Evolutionary conservation across 805 yeast species (phyloP).

Genomic region (Zygoascus ofunaensis): DNA sequence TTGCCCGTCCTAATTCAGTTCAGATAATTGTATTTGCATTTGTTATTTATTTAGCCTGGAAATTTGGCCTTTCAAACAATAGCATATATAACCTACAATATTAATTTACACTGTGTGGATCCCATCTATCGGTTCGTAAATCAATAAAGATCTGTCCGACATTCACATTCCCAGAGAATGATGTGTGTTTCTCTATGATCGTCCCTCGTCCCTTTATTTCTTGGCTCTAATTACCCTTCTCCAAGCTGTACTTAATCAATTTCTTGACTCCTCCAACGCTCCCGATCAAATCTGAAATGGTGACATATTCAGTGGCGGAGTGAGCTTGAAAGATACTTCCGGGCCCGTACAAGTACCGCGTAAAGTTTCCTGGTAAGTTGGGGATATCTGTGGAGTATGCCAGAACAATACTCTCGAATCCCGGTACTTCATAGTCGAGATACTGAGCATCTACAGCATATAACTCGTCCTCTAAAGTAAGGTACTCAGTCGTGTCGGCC

Average conservation of each 20-base stretch:
- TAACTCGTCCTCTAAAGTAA: conserved; percentile 14
- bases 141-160: too few species aligned
- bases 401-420: conserved; percentile 44
- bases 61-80: too few species aligned
- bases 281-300: conserved; percentile 36
- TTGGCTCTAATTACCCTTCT: too few species aligned
- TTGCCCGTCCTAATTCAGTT: too few species aligned
- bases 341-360: conserved; percentile 55
- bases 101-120: too few species aligned
- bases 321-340: conserved; percentile 58
- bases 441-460: conserved; percentile 34
- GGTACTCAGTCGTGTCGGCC: conserved; percentile 22
- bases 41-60: too few species aligned
- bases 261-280: conserved; percentile 48
- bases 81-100: too few species aligned
- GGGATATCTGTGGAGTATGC: conserved; percentile 51
- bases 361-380: conserved; percentile 31
- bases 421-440: conserved; percentile 54
- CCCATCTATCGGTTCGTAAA: too few species aligned
- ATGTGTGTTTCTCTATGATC: too few species aligned
- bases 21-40: too few species aligned
- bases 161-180: too few species aligned
- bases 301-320: conserved; percentile 42
- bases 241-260: conserved; percentile 26
- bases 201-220: too few species aligned